Evolutionary conservation across 805 yeast genomes (phyloP).

Genomic region (Schizosaccharomyces osmophilus): DNA sequence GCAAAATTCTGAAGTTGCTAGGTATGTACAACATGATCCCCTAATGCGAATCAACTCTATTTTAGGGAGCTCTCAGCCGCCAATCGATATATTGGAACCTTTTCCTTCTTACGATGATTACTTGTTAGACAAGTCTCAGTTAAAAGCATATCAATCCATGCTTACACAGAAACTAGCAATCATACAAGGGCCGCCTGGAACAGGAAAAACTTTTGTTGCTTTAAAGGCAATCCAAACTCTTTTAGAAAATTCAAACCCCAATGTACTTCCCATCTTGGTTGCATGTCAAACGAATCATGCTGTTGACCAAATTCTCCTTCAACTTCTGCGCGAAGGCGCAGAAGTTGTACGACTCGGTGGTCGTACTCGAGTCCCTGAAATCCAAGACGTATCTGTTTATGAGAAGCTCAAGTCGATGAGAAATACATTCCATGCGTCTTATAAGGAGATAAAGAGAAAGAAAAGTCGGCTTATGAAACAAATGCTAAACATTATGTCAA

Average conservation of each 20-base stretch:
- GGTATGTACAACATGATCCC: neutral
- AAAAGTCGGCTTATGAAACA: neutral
- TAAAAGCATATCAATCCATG: neutral
- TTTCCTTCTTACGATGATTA: neutral
- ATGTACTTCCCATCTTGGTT: neutral
- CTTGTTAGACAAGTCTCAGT: neutral
- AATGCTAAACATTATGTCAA: neutral
- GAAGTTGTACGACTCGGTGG: neutral
- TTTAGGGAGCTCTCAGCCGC: neutral
- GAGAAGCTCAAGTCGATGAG: neutral
- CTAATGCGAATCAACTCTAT: neutral
- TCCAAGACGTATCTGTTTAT: neutral
- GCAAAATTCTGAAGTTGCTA: neutral
- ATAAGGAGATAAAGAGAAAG: neutral
- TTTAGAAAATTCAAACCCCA: constrained; percentile 40
- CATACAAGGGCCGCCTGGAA: constrained; percentile 95
- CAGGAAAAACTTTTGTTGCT: constrained; percentile 87
- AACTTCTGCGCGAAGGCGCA: neutral
- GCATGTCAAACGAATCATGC: neutral
- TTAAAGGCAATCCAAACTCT: constrained; percentile 89
- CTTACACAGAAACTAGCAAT: constrained; percentile 13
- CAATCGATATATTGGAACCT: neutral
- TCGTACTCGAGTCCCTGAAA: neutral
- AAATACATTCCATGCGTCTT: neutral
- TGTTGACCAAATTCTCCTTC: neutral